Evolutionary conservation across 192 early-diverging fungal genomes (phyloP), one percentile per base, ranked within the genome.

Genomic region (Paraglomus occultum): DNA sequence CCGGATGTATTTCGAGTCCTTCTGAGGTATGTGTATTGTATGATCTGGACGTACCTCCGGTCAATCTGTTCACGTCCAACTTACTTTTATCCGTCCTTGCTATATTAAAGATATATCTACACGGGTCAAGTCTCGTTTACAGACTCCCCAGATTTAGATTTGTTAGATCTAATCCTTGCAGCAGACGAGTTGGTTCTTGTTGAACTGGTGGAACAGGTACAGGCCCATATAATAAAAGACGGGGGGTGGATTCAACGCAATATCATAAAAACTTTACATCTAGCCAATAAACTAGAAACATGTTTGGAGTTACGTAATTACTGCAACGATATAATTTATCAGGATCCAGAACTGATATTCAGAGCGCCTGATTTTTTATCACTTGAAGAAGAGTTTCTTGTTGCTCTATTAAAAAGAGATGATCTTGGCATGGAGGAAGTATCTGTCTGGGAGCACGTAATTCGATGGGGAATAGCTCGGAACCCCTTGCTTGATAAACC

Each of bases 1-100:
- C 64, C 64, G 6, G 42, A 51, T 39, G 49, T 51, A 18, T 66
- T 66, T 40, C n/a, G n/a, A 18, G 45, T 40, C 1, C 49, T 66
- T 66, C 52, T 66, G 52, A 49, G 52, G 64, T 66, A 66, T 40
- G 64, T 42, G n/a, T 15, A 11, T 8, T 55, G n/a, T 55, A 17
- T 55, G 8, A 23, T 11, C 17, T 17, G n/a, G 23, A 11, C 23
- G 53, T 11, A 20, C n/a, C n/a, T 55, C 8, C 6, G 7, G 8
- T 11, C 6, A 6, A 11, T 55, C n/a, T 55, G 23, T 11, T 11
- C 8, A 17, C 23, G 17, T 11, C 8, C n/a, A 55, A 55, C 23
- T 20, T 17, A 17, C 7, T 20, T 55, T 6, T 11, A 7, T 55
- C 23, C n/a, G n/a, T n/a, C n/a, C n/a, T n/a, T n/a, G n/a, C n/a